Conservation (phyloP, 108 stramenopile species). For the Pseudonitzschia delicatissima region DNA sequence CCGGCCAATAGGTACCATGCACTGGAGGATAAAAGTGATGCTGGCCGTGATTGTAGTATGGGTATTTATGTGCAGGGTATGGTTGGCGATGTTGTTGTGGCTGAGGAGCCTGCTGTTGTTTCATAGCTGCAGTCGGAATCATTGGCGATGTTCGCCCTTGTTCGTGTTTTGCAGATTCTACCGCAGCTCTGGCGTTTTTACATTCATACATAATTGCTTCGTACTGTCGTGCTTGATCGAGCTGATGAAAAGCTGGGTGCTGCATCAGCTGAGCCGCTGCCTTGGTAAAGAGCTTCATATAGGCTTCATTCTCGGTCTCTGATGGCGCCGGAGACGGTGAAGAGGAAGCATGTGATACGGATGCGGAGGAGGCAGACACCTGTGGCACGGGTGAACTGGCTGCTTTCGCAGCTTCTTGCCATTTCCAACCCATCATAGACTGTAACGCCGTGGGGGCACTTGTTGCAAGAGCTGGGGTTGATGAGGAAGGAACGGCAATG, state of each 20-base stretch:
- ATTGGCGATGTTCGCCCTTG: background rate
- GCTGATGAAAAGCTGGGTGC: conserved; percentile 4
- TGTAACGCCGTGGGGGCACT: background rate
- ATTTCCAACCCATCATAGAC: conserved; percentile 1
- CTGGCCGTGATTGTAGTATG: background rate
- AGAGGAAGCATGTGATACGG: background rate
- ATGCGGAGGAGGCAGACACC: background rate
- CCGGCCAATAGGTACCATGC: background rate
- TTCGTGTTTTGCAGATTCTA: background rate
- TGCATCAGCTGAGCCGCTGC: background rate
- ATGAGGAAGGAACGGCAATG: background rate
- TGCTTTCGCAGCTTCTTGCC: background rate
- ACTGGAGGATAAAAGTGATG: background rate
- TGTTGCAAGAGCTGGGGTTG: background rate
- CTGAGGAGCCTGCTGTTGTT: background rate
- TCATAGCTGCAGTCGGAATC: background rate
- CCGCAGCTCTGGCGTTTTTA: background rate
- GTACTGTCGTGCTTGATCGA: background rate
- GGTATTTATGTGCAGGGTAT: background rate
- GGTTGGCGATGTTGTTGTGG: background rate
- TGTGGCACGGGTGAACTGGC: no score
- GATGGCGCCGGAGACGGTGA: no score
- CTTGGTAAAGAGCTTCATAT: background rate
- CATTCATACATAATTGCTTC: conserved; percentile 1
- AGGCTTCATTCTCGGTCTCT: background rate